Base-by-base conservation (phyloP, 1,284 basidiomycete genomes). In the Agroathelia rolfsii region DNA sequence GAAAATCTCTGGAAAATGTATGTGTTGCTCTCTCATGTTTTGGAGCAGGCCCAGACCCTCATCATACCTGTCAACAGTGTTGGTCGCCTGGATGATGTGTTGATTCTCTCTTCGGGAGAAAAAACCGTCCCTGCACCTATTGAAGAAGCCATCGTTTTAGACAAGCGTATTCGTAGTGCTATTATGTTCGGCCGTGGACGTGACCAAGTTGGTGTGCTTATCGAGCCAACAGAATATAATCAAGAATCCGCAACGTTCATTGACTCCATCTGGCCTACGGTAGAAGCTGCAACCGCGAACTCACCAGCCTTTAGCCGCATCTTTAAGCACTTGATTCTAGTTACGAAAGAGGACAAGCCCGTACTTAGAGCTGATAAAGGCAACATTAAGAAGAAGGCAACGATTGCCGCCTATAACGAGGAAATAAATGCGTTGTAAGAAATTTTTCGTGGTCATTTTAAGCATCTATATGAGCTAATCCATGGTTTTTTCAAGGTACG, bases 1-100 rank as follows among this genome's bases (percentile, higher is more conserved):
- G 34, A 43, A 15, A 40, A 41, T 3, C 12, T 53, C 3, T 55
- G 38, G 50, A 63, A 52, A 44, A 40, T 66, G 66, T 66, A 37
- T 1, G 52, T 38, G 18, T 23, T 24, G 16, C 6, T 3, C 3
- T 22, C 17, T 20, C n/a, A n/a, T n/a, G n/a, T n/a, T n/a, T n/a
- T n/a, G n/a, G n/a, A n/a, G 22, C 19, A n/a, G n/a, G n/a, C n/a
- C n/a, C n/a, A n/a, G n/a, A n/a, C n/a, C n/a, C n/a, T 32, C 16
- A 21, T 27, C 7, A 25, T 34, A 13, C n/a, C 11, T 13, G n/a
- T n/a, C n/a, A 5, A 17, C 15, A 33, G 36, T 20, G 34, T 38
- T 17, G 37, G 34, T 5, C 25, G 37, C 6, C 25, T 26, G 10
- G 37, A 36, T 24, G 34, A 38, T 25, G 27, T 38, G 10, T 26